These are phyloP conservation scores for Ascochyta pisi DNA, from an alignment of 2,329 filamentous ascomycete genomes.

Conservation along the genomic window DNA sequence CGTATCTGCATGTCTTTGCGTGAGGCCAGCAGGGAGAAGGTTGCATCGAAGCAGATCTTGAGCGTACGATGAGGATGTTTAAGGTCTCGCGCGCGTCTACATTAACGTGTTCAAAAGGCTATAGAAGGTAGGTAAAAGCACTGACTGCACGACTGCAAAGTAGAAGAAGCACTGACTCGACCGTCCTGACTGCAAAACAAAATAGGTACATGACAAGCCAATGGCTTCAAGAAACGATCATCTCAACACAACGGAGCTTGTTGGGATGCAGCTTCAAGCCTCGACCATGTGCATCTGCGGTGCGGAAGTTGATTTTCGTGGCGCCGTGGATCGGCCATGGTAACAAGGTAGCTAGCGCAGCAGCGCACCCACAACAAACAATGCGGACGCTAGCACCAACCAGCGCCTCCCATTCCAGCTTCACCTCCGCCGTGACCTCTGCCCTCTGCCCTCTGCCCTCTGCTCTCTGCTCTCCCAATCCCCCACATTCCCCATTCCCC, in stretches of 20 bases:
- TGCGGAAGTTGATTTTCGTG: slow-evolving; percentile 25
- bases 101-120: too few species aligned
- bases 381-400: slow-evolving; percentile 15
- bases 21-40: too few species aligned
- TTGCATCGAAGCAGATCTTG: too few species aligned
- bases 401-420: slow-evolving; percentile 32
- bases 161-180: too few species aligned
- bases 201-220: not conserved
- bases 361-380: slow-evolving; percentile 25
- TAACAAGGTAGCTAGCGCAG: too few species aligned
- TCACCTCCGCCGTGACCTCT: slow-evolving; percentile 34
- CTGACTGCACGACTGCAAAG: too few species aligned
- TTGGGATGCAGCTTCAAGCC: not conserved
- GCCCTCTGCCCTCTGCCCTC: not conserved
- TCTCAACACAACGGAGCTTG: not conserved
- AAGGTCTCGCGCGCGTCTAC: too few species aligned
- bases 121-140: too few species aligned
- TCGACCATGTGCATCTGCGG: slow-evolving; percentile 4
- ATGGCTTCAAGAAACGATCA: not conserved
- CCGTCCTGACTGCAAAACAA: too few species aligned
- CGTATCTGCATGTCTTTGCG: too few species aligned
- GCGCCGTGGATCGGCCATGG: slow-evolving; percentile 8
- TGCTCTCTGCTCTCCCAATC: slow-evolving; percentile 13
- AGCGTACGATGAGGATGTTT: too few species aligned
- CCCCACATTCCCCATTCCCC: slow-evolving; percentile 32